Evolutionary conservation across 2,329 filamentous ascomycete species (phyloP).

Genomic region (Orbilia quercus): DNA sequence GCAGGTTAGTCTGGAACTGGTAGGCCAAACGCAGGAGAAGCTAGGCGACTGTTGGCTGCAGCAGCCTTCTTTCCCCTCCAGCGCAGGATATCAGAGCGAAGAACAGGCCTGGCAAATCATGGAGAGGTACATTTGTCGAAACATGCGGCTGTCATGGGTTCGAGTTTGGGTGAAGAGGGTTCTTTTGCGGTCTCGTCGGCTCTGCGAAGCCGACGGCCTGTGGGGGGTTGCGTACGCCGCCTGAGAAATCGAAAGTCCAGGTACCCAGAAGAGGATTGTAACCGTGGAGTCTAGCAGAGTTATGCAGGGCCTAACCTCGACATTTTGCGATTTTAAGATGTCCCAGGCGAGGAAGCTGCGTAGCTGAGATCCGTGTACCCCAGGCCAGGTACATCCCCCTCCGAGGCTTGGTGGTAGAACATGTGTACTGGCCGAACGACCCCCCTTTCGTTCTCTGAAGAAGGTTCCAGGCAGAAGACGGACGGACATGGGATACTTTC

Average conservation of each 20-base stretch:
- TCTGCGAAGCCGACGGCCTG: slow-evolving; percentile 35
- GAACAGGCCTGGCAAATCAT: slow-evolving; percentile 33
- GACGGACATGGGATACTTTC: slow-evolving; percentile 25
- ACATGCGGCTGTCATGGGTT: slow-evolving; percentile 56
- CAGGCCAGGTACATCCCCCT: slow-evolving; percentile 22
- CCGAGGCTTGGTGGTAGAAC: slow-evolving; percentile 51
- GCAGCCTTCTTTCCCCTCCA: slow-evolving; percentile 26
- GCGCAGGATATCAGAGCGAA: neutral
- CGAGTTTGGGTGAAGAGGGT: slow-evolving; percentile 46
- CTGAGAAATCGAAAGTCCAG: slow-evolving; percentile 6
- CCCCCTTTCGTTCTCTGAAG: slow-evolving; percentile 28
- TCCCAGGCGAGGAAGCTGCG: slow-evolving; percentile 55
- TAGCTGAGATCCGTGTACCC: neutral
- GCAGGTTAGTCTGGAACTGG: slow-evolving; percentile 48
- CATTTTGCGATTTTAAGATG: slow-evolving; percentile 47
- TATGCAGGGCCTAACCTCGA: slow-evolving; percentile 46
- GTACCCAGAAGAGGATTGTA: slow-evolving; percentile 27
- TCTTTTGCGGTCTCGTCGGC: slow-evolving; percentile 23
- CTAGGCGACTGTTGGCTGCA: slow-evolving; percentile 39
- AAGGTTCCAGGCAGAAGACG: too few relatives aligned
- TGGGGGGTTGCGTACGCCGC: slow-evolving; percentile 37
- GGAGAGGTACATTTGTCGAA: slow-evolving; percentile 34
- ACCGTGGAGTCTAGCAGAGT: slow-evolving; percentile 49
- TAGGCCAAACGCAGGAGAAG: slow-evolving; percentile 48
- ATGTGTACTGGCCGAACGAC: slow-evolving; percentile 56